These are phyloP conservation scores for Flaveria brownii DNA, from an alignment of 129 eudicot species.

Conservation along the genomic window DNA sequence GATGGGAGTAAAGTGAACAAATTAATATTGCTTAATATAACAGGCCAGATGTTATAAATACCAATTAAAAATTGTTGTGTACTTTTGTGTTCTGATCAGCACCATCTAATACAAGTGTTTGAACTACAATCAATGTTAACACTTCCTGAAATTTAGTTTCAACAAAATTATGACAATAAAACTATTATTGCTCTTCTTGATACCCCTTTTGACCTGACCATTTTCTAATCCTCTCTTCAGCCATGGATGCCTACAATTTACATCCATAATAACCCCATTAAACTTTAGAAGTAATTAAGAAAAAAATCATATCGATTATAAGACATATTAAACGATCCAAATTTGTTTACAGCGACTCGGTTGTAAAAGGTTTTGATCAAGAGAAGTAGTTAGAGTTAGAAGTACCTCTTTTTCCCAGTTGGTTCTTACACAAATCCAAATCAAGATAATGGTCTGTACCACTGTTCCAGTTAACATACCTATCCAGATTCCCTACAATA, in stretches of 20 bases:
- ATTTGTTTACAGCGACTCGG: neutral
- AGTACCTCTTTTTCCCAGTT: conserved; percentile 66
- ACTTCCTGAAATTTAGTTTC: no score
- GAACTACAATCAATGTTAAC: no score
- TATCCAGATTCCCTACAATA: conserved; percentile 55
- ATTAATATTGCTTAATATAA: no score
- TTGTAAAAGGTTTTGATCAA: neutral
- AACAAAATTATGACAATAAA: no score
- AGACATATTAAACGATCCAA: neutral
- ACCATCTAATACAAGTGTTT: no score
- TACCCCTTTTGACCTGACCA: conserved; percentile 31
- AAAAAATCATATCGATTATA: neutral
- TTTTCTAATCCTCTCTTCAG: conserved; percentile 27
- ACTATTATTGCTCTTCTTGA: no score
- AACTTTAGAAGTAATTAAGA: neutral
- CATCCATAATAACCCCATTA: neutral
- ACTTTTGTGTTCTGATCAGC: no score
- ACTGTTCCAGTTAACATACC: conserved; percentile 60
- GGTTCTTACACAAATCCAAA: conserved; percentile 50
- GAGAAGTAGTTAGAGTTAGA: neutral
- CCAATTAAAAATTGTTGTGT: no score
- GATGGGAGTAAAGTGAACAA: no score
- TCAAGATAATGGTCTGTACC: conserved; percentile 45
- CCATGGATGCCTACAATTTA: conserved; percentile 52
- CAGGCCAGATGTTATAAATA: no score